phyloP scores from a whole-genome alignment of 2,329 filamentous ascomycete species.

The Madurella fahalii region DNA sequence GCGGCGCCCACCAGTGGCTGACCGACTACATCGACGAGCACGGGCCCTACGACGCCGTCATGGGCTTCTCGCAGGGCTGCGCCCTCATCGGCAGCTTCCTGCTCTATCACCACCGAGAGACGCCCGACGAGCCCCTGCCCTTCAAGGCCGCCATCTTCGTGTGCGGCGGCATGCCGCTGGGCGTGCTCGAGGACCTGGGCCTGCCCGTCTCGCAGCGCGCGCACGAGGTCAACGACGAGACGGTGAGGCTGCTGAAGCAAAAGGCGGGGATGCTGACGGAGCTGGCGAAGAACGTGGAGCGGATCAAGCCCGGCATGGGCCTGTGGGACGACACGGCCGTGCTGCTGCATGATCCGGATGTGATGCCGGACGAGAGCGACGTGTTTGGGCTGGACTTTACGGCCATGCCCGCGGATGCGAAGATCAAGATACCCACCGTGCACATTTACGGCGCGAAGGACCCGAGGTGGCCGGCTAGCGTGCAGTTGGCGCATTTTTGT shows the following conservation, averaged over 20 bases:
- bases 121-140: slow-evolving; percentile 28
- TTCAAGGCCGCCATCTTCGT: slow-evolving; percentile 40
- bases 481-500: slow-evolving; percentile 36
- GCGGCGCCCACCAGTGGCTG: slow-evolving; percentile 35
- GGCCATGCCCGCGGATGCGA: slow-evolving; percentile 29
- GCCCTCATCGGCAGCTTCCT: slow-evolving; percentile 38
- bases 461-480: slow-evolving; percentile 33
- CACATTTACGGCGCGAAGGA: slow-evolving; percentile 36
- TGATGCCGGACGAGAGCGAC: slow-evolving; percentile 28
- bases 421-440: slow-evolving; percentile 34
- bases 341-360: slow-evolving; percentile 30
- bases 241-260: slow-evolving; percentile 25
- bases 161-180: slow-evolving; percentile 36
- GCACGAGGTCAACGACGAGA: slow-evolving; percentile 29
- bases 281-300: slow-evolving; percentile 25
- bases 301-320: slow-evolving; percentile 29
- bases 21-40: slow-evolving; percentile 31
- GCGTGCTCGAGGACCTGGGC: slow-evolving; percentile 34
- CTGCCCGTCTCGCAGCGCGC: slow-evolving; percentile 32
- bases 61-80: slow-evolving; percentile 39
- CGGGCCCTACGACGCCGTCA: slow-evolving; percentile 35
- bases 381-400: slow-evolving; percentile 35
- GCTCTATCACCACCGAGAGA: slow-evolving; percentile 35
- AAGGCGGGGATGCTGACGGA: slow-evolving; percentile 28
- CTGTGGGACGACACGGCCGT: slow-evolving; percentile 34